Conservation (phyloP, 768 basidiomycete species). For the Lenzites betulinus region DNA sequence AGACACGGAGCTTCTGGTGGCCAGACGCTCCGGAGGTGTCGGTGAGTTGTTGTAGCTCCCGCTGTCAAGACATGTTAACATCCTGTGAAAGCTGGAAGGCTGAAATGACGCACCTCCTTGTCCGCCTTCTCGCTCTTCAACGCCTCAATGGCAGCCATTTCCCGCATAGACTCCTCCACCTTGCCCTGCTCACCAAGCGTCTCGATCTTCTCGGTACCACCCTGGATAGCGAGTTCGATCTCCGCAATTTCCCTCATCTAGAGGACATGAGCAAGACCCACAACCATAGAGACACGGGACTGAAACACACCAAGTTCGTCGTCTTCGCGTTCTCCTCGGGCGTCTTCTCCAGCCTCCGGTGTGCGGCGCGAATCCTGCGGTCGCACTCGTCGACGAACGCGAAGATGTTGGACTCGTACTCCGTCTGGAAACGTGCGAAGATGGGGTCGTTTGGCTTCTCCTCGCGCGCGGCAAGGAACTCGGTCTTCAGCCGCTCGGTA, state of each 20-base stretch:
- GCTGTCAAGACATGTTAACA: constrained; percentile 44
- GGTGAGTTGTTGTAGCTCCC: constrained; percentile 92
- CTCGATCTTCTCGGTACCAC: constrained; percentile 98
- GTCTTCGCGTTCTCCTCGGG: constrained; percentile 99
- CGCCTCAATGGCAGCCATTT: constrained; percentile 96
- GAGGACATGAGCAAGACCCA: not conserved
- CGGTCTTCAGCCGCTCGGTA: constrained; percentile 89
- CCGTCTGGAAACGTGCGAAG: constrained; percentile 86
- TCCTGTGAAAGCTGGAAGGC: not conserved
- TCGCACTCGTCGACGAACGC: constrained; percentile 98
- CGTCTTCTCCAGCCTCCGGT: constrained; percentile 96
- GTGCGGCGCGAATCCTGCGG: constrained; percentile 90
- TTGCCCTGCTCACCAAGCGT: constrained; percentile 96
- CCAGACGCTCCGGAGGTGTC: constrained; percentile 98
- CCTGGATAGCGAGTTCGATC: constrained; percentile 98
- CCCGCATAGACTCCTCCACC: constrained; percentile 98
- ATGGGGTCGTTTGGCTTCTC: constrained; percentile 77
- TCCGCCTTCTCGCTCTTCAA: constrained; percentile 94
- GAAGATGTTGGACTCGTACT: constrained; percentile 95
- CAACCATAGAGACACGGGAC: not conserved
- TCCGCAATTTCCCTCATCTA: constrained; percentile 99
- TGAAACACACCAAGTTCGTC: constrained; percentile 76
- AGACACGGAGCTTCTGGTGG: constrained; percentile 99
- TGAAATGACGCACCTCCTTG: constrained; percentile 71
- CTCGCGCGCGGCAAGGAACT: constrained; percentile 81